phyloP scores from a whole-genome alignment of 495 filamentous ascomycete species.

The Daldinia caldariorum region DNA sequence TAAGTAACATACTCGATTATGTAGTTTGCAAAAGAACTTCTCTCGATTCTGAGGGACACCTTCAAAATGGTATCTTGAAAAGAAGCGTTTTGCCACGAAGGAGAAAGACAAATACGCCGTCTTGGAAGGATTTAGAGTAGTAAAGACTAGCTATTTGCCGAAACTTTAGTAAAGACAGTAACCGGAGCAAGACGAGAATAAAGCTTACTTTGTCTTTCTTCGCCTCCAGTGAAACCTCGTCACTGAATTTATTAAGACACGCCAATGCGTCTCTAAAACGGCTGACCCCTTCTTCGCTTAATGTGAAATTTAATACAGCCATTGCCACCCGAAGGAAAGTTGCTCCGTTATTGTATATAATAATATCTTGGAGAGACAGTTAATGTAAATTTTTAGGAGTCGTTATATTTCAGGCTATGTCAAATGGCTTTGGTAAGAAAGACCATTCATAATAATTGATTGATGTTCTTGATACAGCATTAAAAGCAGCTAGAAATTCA shows the following conservation, averaged over 20 bases:
- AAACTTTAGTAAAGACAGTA: conserved; percentile 14
- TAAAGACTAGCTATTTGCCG: conserved; percentile 73
- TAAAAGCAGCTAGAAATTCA: not conserved
- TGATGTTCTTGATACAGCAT: not conserved
- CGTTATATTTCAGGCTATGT: not conserved
- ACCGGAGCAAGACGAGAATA: not conserved
- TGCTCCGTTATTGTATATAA: not conserved
- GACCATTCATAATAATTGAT: not conserved
- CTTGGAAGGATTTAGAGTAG: conserved; percentile 89
- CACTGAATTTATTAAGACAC: conserved; percentile 92
- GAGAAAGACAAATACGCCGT: conserved; percentile 89
- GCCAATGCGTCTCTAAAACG: conserved; percentile 83
- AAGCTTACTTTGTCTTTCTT: conserved; percentile 71
- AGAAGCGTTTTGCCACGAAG: conserved; percentile 79
- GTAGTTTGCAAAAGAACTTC: conserved; percentile 61
- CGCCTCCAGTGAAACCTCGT: conserved; percentile 87
- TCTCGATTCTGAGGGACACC: conserved; percentile 56
- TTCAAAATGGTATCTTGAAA: conserved; percentile 76
- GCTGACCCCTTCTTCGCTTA: conserved; percentile 76
- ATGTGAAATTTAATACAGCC: conserved; percentile 79
- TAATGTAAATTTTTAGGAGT: not conserved
- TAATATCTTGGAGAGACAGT: not conserved
- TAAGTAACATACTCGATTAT: conserved; percentile 52
- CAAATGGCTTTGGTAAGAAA: not conserved
- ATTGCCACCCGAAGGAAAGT: conserved; percentile 51